Evolutionary conservation across 1,284 basidiomycete species (phyloP).

Genomic region (Sutorius eximius): DNA sequence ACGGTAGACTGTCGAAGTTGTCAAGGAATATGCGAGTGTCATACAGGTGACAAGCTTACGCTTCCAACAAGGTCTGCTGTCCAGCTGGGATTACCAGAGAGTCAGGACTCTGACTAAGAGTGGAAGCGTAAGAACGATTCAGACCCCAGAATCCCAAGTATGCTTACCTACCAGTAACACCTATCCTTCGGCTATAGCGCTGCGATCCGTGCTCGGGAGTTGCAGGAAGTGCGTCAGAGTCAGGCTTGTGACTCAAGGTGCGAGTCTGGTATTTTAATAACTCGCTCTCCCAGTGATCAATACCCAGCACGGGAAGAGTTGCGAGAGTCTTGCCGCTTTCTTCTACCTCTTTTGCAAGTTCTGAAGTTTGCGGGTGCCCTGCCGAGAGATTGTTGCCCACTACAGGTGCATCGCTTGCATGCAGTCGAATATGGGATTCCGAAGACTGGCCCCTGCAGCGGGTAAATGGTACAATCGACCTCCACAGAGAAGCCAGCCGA

Average conservation of each 20-base stretch:
- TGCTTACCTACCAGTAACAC: conserved; percentile 2
- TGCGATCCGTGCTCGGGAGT: conserved; percentile 18
- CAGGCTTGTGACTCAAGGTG: neutral
- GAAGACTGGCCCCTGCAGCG: neutral
- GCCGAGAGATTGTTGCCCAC: neutral
- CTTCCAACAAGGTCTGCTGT: conserved; percentile 11
- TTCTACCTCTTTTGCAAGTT: neutral
- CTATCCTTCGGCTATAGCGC: conserved; percentile 9
- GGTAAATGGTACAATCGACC: neutral
- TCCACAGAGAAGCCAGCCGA: conserved; percentile 7
- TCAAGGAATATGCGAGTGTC: neutral
- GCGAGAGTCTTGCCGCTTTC: neutral
- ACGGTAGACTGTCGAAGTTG: conserved; percentile 2
- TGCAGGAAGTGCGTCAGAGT: conserved; percentile 1
- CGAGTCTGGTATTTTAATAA: neutral
- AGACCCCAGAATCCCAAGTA: neutral
- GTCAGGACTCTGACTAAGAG: neutral
- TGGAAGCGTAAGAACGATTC: neutral
- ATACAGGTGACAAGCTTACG: conserved; percentile 1
- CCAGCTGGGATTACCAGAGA: conserved; percentile 9
- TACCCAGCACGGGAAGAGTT: neutral
- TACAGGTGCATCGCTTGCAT: neutral
- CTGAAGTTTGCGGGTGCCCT: neutral
- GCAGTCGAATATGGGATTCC: neutral
- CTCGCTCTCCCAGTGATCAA: neutral